These are phyloP conservation scores for Rubus parviflorus DNA, from an alignment of 306 rosid genomes.

Conservation along the genomic window DNA sequence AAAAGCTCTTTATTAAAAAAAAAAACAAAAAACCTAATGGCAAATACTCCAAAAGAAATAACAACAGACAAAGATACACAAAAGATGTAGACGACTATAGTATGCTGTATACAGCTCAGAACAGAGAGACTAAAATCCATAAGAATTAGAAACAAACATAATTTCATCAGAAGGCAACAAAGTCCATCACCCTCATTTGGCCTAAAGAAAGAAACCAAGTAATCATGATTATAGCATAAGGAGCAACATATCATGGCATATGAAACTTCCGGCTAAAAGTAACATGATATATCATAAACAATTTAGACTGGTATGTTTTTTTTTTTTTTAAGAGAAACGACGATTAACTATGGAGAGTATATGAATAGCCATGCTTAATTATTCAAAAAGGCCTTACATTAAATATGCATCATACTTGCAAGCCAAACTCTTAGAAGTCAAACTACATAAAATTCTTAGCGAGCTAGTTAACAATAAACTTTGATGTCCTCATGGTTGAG, in stretches of 20 bases:
- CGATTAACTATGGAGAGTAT: too few relatives aligned
- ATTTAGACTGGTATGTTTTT: neutral
- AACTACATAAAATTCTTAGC: neutral
- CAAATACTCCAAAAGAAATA: neutral
- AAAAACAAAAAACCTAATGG: neutral
- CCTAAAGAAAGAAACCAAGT: neutral
- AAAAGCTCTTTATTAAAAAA: neutral
- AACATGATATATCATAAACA: neutral
- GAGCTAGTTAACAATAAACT: neutral
- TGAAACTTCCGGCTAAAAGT: neutral
- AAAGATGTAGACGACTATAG: neutral
- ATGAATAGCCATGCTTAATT: neutral
- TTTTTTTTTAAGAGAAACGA: too few relatives aligned
- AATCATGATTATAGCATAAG: neutral
- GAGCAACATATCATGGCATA: neutral
- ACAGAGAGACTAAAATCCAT: neutral
- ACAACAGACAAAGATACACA: neutral
- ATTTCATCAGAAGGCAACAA: neutral
- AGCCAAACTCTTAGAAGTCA: neutral
- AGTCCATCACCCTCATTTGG: neutral
- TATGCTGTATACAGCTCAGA: neutral
- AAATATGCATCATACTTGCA: neutral
- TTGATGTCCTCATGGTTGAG: neutral
- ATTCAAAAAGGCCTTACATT: neutral
- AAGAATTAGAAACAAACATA: neutral